Base-by-base conservation (phyloP, 2,329 filamentous ascomycete species). In the Diplodia scrobiculata region DNA sequence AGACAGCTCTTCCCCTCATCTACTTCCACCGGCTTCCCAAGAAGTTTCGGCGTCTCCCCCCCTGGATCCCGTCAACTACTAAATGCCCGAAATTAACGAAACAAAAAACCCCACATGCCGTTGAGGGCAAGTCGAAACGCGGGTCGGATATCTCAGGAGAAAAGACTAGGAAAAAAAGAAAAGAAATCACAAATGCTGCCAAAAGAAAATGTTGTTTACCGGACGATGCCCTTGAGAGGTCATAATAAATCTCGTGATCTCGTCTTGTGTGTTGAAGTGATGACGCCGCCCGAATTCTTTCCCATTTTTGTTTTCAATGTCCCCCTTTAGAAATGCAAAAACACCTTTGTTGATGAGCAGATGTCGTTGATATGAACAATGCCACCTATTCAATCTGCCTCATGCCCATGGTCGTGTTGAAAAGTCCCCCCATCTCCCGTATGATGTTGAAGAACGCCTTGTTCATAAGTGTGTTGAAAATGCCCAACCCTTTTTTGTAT, bases 101-200 rank as follows among this genome's bases (percentile, higher is more conserved):
- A 62, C 58, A 45, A n/a, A n/a, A 48, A 19, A 32, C 41, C 41
- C 36, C 41, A 47, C 29, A 25, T 59, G 58, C 58, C 58, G 58
- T 62, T 62, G 58, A 62, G 58, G 58, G 58, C 58, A 62, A 7
- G 17, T 34, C 29, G 34, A 45, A 60, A 36, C 21, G 45, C 45
- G 45, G 45, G 58, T 62, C 58, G 58, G 58, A 62, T 62, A 62
- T 62, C 58, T 62, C 58, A 50, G 58, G 21, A 50, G 58, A 62
- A 62, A 62, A 48, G 5, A 25, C 13, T 36, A 50, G 51, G 11
- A 29, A 19, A 29, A 36, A 10, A 36, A 25, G 14, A 36, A 10
- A 36, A 25, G 14, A 47, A 59, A 27, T 36, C 13, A 27, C 9
- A 36, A 36, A 6, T 10, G 36, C 11, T 29, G 5, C 3, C 1